These are phyloP conservation scores for Camelina laxa DNA, from an alignment of 345 rosid genomes.

Conservation along the genomic window DNA sequence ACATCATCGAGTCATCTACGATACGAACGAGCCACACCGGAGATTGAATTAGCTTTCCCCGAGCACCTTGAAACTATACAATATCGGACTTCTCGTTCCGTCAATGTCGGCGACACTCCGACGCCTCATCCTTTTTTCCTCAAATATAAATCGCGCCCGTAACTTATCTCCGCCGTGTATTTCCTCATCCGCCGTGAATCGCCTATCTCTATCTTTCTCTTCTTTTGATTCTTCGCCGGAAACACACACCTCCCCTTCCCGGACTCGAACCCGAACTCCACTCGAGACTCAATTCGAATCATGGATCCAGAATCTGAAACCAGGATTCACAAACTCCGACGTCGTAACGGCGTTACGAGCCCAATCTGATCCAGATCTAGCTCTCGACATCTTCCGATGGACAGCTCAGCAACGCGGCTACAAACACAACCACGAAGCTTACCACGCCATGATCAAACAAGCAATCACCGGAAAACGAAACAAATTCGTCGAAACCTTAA, in stretches of 20 bases:
- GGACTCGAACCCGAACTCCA: slow-evolving; percentile 66
- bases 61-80: no score
- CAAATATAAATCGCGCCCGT: slow-evolving; percentile 8
- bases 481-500: slow-evolving; percentile 69
- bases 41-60: neutral
- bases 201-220: slow-evolving; percentile 27
- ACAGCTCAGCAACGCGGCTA: slow-evolving; percentile 73
- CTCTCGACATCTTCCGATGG: slow-evolving; percentile 94
- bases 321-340: slow-evolving; percentile 74
- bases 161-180: slow-evolving; percentile 17
- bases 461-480: slow-evolving; percentile 67
- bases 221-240: slow-evolving; percentile 22
- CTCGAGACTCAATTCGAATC: slow-evolving; percentile 78
- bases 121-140: slow-evolving; percentile 43
- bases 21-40: slow-evolving; percentile 4
- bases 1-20: neutral
- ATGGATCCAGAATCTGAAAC: slow-evolving; percentile 79
- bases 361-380: slow-evolving; percentile 87
- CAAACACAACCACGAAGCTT: slow-evolving; percentile 68
- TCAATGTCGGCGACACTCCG: slow-evolving; percentile 30
- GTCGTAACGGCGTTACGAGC: slow-evolving; percentile 72
- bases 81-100: neutral
- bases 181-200: slow-evolving; percentile 38
- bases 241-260: slow-evolving; percentile 35
- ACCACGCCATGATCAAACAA: slow-evolving; percentile 66